Evolutionary conservation across 768 basidiomycete genomes (phyloP).

Genomic region (Tephrocybe sp.): DNA sequence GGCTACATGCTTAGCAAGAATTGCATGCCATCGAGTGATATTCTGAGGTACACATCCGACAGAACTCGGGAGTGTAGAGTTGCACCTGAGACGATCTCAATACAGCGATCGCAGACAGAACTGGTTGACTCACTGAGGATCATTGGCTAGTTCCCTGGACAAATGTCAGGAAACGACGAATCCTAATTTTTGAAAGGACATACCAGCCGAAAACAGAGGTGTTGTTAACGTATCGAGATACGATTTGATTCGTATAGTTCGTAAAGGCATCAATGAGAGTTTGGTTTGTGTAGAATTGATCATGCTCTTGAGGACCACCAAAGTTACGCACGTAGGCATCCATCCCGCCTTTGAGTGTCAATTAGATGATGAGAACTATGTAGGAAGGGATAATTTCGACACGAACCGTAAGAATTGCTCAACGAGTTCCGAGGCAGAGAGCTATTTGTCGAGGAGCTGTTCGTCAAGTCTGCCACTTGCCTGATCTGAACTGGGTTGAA

Average conservation of each 20-base stretch:
- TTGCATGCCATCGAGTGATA: constrained; percentile 58
- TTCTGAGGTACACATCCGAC: constrained; percentile 46
- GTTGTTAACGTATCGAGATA: constrained; percentile 54
- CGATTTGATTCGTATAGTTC: constrained; percentile 57
- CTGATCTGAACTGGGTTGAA: constrained; percentile 46
- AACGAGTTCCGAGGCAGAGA: constrained; percentile 47
- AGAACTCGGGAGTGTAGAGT: constrained; percentile 48
- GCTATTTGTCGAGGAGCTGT: constrained; percentile 28
- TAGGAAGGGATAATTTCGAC: not conserved
- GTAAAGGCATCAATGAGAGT: constrained; percentile 50
- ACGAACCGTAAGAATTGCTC: constrained; percentile 63
- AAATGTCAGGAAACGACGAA: constrained; percentile 9
- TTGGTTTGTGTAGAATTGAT: constrained; percentile 58
- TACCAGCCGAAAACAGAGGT: constrained; percentile 55
- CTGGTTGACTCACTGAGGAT: constrained; percentile 46
- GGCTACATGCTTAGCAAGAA: constrained; percentile 43
- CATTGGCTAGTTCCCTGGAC: constrained; percentile 65
- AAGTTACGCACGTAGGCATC: constrained; percentile 62
- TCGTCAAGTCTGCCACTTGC: constrained; percentile 23
- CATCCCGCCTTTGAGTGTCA: constrained; percentile 51
- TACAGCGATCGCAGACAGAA: not conserved
- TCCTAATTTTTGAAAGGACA: constrained; percentile 14
- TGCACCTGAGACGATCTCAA: constrained; percentile 42
- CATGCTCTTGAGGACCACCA: constrained; percentile 43
- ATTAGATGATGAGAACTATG: not conserved